Evolutionary conservation across 495 filamentous ascomycete genomes (phyloP).

Genomic region (Beverwykella pulmonaria): DNA sequence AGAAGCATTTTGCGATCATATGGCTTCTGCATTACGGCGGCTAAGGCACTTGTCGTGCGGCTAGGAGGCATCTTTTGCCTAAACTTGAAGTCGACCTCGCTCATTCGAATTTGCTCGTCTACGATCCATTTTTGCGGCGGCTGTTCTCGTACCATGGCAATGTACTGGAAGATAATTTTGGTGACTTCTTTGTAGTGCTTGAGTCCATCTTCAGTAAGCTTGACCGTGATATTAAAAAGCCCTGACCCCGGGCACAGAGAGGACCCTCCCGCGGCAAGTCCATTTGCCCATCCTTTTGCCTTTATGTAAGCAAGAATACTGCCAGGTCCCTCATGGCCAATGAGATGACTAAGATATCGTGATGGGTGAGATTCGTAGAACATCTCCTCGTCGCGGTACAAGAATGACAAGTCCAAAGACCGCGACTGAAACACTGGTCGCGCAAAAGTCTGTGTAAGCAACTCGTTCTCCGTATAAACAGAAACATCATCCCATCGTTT

Average conservation of each 20-base stretch:
- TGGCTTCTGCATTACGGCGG: conserved; percentile 85
- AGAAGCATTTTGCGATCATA: conserved; percentile 83
- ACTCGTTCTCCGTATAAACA: conserved; percentile 66
- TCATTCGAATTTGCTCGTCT: conserved; percentile 83
- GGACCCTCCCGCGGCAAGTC: conserved; percentile 75
- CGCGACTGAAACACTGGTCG: conserved; percentile 96
- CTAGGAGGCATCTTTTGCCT: conserved; percentile 89
- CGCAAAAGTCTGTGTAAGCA: conserved; percentile 82
- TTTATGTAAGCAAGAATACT: conserved; percentile 96
- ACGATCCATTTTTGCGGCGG: conserved; percentile 91
- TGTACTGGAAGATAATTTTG: conserved; percentile 90
- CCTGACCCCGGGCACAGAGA: conserved; percentile 80
- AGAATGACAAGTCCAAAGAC: conserved; percentile 82
- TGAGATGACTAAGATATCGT: conserved; percentile 88
- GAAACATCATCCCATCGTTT: conserved; percentile 79
- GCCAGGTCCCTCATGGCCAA: conserved; percentile 95
- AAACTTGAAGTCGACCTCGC: conserved; percentile 92
- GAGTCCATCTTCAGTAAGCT: conserved; percentile 82
- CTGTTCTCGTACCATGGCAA: conserved; percentile 79
- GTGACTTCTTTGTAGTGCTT: conserved; percentile 85
- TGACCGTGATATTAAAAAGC: conserved; percentile 77
- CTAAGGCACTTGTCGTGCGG: conserved; percentile 81
- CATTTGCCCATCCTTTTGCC: conserved; percentile 92
- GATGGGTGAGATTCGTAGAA: conserved; percentile 83
- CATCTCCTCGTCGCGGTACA: conserved; percentile 84